These are phyloP conservation scores for Volvox africanus DNA, from an alignment of 139 green algal genomes.

Conservation along the genomic window DNA sequence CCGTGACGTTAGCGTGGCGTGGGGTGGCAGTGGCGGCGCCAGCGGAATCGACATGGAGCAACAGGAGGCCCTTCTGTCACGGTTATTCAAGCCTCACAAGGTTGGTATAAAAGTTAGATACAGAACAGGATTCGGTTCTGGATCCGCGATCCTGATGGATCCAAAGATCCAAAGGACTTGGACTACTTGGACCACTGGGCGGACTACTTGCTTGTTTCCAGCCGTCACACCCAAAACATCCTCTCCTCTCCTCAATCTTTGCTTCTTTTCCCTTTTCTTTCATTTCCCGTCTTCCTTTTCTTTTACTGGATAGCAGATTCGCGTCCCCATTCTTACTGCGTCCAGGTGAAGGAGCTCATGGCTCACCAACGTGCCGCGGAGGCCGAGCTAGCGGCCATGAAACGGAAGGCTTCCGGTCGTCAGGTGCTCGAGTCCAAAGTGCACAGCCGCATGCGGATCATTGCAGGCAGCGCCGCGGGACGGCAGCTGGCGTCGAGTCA, in stretches of 20 bases:
- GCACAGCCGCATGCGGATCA: conserved; percentile 74
- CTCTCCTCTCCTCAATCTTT: too few species aligned
- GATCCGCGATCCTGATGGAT: background rate
- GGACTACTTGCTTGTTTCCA: too few species aligned
- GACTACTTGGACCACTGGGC: too few species aligned
- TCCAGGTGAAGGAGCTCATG: conserved; percentile 65
- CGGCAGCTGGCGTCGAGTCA: conserved; percentile 36
- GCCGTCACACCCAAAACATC: too few species aligned
- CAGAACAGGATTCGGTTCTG: background rate
- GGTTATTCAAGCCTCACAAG: conserved; percentile 70
- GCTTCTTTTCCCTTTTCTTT: too few species aligned
- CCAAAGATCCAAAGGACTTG: background rate
- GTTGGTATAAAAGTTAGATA: background rate
- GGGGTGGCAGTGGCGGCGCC: conserved; percentile 60
- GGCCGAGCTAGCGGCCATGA: conserved; percentile 55
- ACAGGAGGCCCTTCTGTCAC: conserved; percentile 64
- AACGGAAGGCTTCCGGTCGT: conserved; percentile 45
- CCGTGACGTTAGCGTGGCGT: conserved; percentile 48
- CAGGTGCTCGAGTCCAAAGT: conserved; percentile 57
- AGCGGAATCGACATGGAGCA: conserved; percentile 64
- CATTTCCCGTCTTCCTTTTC: too few species aligned
- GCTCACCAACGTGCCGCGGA: conserved; percentile 63
- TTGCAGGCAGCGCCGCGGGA: conserved; percentile 69
- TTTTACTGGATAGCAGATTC: too few species aligned
- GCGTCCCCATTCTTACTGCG: too few species aligned